Evolutionary conservation across 495 filamentous ascomycete genomes (phyloP), one percentile per base, ranked within the genome.

Genomic region (Penicillium coffeae): DNA sequence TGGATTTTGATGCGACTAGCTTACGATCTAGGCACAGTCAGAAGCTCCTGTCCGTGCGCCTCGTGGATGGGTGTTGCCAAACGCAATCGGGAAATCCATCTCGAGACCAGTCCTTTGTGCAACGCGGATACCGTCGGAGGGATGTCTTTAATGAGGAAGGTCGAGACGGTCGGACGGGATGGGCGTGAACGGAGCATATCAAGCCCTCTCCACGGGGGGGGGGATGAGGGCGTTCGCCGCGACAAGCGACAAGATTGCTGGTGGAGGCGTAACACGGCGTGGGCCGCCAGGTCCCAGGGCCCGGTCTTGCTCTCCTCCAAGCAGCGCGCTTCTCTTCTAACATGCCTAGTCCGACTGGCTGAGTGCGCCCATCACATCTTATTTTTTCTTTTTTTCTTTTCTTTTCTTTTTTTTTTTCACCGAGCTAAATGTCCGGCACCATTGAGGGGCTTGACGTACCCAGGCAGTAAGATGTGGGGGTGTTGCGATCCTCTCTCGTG

Each of bases 1-100:
- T n/a, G n/a, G n/a, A n/a, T n/a, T n/a, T n/a, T n/a, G n/a, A n/a
- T n/a, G n/a, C n/a, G n/a, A n/a, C n/a, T n/a, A n/a, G n/a, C n/a
- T n/a, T n/a, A n/a, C 45, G 48, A 63, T 60, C 56, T 60, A 58
- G 60, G 42, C 50, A 62, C 50, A 46, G 50, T 56, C 21, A 52
- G 51, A 58, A 60, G 48, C 47, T 60, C 53, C 38, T 19, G 56
- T 58, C 60, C 51, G 57, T 60, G 60, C 60, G 48, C 48, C 38
- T 46, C 48, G 39, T 54, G 47, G 52, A 55, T 54, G 21, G 33
- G 21, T 33, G 39, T 38, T 48, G 47, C 44, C 37, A 33, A 41
- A 32, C 25, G 25, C 42, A 43, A 47, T 52, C 41, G 49, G 56
- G 46, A 52, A 59, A 59, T 42, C 35, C 15, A 33, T 45, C 55